Percentiles rank a stretch among this genome's conserved stretches.
Conservation (phyloP, 176 grass and related monocot genomes). For the barley (Hordeum vulgare) region DNA sequence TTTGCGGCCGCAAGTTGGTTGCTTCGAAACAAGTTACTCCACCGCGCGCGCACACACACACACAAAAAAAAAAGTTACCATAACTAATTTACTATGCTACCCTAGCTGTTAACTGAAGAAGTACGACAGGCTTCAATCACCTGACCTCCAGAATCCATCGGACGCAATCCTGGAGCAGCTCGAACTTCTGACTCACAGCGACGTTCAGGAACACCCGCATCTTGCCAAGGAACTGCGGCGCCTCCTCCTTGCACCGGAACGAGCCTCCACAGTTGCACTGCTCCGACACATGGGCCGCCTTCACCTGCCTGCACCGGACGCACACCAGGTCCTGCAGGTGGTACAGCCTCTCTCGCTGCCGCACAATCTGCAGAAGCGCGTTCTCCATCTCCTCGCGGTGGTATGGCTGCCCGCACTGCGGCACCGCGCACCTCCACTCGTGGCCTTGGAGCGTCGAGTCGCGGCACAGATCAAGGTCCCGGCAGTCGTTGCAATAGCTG, state of each 20-base stretch:
- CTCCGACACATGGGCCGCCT: constrained; percentile 70
- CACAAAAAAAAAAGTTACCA: background rate
- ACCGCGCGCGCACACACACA: too few relatives aligned
- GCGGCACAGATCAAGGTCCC: constrained; percentile 76
- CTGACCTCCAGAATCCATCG: constrained; percentile 66
- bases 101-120: background rate
- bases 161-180: constrained; percentile 58
- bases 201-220: constrained; percentile 70
- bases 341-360: constrained; percentile 90
- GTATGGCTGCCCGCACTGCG: constrained; percentile 76
- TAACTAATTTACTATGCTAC: background rate
- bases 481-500: constrained; percentile 95
- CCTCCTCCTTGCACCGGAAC: constrained; percentile 69
- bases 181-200: constrained; percentile 53
- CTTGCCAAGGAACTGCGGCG: constrained; percentile 50
- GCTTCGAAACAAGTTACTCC: background rate
- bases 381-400: constrained; percentile 77
- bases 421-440: constrained; percentile 58
- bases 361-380: constrained; percentile 71
- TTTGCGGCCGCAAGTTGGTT: background rate
- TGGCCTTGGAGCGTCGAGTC: constrained; percentile 48
- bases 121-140: constrained; percentile 16
- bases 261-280: constrained; percentile 84
- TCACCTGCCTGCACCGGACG: constrained; percentile 78
- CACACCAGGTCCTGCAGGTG: constrained; percentile 91